Evolutionary conservation across 2,329 filamentous ascomycete species (phyloP), one percentile per base, ranked within the genome.

Genomic region (Dissoconium aciculare): DNA sequence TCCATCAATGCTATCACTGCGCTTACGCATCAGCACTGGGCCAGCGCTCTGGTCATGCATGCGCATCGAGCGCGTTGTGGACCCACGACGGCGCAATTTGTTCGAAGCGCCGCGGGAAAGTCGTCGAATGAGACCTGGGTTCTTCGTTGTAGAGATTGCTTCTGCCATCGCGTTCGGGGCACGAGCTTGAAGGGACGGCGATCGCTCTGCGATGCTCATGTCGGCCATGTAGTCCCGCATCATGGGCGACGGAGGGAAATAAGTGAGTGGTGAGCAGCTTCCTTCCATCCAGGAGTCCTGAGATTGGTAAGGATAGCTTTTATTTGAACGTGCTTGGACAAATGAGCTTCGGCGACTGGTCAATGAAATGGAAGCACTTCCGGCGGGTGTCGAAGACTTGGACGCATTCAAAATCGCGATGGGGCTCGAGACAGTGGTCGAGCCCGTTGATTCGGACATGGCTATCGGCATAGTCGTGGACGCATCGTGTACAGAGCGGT

Each of bases 41-140:
- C 89, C 89, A 15, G 84, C 77, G 51, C 85, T 94, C 38, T 80
- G 76, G 50, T 94, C 84, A 25, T 85, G 74, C 51, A 78, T 82
- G 4, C 58, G 52, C 37, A 75, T 73, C 12, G 78, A 71, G 26
- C 78, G 70, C 1, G 76, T 76, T 3, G 81, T 84, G 11, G 82
- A 91, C 38, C 78, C 76, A 38, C 85, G 70, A 39, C 84, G 73
- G 37, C 76, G 68, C 53, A 64, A 77, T 58, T 67, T 75, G 55
- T 71, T 76, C 27, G 72, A 73, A 4, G 84, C 82, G 38, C 78
- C 74, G 45, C 79, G 81, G 17, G 89, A 95, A 13, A 94, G 62
- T 39, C 85, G 72, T 39, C 89, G 74, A 43, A 95, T 91, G 34
- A 95, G 57, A 29, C 67, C 40, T 16, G 45, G 69, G 19, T 67